Percentiles rank a stretch among this genome's conserved stretches.
Evolutionary conservation across 2,329 filamentous ascomycete genomes (phyloP).

Genomic region (Periconia macrospinosa): DNA sequence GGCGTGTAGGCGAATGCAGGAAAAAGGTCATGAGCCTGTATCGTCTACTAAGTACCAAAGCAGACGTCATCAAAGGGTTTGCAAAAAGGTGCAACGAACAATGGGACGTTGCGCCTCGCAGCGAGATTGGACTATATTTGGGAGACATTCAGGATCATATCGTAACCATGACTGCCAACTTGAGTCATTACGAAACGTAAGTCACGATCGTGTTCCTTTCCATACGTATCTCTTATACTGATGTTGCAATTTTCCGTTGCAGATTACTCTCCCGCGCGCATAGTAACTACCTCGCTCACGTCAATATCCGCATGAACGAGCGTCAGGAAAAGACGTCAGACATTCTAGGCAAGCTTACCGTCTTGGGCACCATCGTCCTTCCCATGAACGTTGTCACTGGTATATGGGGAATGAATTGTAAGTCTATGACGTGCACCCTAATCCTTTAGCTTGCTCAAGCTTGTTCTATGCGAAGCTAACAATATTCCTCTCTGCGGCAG

Average conservation of each 20-base stretch:
- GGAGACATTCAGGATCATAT: slow-evolving; percentile 99
- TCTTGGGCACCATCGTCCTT: slow-evolving; percentile 93
- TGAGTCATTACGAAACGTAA: slow-evolving; percentile 95
- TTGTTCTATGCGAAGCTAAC: neutral
- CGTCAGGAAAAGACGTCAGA: slow-evolving; percentile 94
- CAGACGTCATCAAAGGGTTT: slow-evolving; percentile 98
- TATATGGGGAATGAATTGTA: slow-evolving; percentile 92
- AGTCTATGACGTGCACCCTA: slow-evolving; percentile 7
- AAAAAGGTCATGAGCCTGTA: slow-evolving; percentile 98
- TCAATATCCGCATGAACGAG: slow-evolving; percentile 99
- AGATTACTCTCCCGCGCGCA: slow-evolving; percentile 90
- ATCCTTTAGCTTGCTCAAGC: neutral
- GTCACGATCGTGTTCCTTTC: slow-evolving; percentile 33
- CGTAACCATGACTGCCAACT: slow-evolving; percentile 95
- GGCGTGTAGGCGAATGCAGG: slow-evolving; percentile 87
- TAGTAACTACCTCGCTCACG: slow-evolving; percentile 97
- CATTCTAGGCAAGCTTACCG: slow-evolving; percentile 90
- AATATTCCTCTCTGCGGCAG: slow-evolving; percentile 1
- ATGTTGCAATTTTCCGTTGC: neutral
- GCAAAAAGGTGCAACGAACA: slow-evolving; percentile 98
- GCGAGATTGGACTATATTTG: slow-evolving; percentile 95
- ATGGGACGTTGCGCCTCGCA: slow-evolving; percentile 92
- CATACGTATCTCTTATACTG: neutral
- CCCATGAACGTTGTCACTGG: slow-evolving; percentile 99
- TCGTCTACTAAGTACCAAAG: slow-evolving; percentile 90